These are phyloP conservation scores for Globisporangium takayamanum DNA, from an alignment of 352 stramenopile species.

Conservation along the genomic window DNA sequence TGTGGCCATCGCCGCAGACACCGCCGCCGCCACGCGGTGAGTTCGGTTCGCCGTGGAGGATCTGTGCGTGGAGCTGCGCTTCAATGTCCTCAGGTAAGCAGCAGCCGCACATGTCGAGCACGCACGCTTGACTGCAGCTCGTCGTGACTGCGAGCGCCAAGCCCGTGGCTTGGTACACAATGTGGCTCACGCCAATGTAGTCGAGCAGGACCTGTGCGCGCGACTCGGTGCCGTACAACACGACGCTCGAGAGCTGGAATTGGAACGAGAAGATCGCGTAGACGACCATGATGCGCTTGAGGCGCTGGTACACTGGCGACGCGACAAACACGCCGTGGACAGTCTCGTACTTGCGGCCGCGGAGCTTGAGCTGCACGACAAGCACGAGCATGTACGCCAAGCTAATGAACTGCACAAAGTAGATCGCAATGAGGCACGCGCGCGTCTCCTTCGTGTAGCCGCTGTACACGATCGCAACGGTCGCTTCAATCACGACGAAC, in stretches of 20 bases:
- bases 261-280: constrained; percentile 48
- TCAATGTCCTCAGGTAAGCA: constrained; percentile 39
- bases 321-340: constrained; percentile 43
- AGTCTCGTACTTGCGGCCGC: constrained; percentile 44
- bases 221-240: constrained; percentile 24
- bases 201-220: constrained; percentile 8
- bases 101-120: constrained; percentile 23
- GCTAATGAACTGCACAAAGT: constrained; percentile 38
- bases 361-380: constrained; percentile 32
- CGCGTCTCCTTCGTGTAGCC: constrained; percentile 36
- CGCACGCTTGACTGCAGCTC: constrained; percentile 41
- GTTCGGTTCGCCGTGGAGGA: constrained; percentile 1
- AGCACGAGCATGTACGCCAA: constrained; percentile 37
- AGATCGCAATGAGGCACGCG: constrained; percentile 29
- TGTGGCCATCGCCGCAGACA: constrained; percentile 10
- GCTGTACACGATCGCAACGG: constrained; percentile 13
- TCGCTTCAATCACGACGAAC: constrained; percentile 22
- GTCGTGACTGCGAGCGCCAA: constrained; percentile 34
- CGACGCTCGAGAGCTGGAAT: constrained; percentile 39
- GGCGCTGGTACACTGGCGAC: constrained; percentile 46
- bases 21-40: constrained; percentile 3
- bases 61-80: constrained; percentile 17
- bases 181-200: constrained; percentile 34
- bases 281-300: constrained; percentile 57
- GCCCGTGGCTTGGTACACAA: constrained; percentile 35